Conservation (phyloP, 1,284 basidiomycete species). For the Heliocybe sulcata region DNA sequence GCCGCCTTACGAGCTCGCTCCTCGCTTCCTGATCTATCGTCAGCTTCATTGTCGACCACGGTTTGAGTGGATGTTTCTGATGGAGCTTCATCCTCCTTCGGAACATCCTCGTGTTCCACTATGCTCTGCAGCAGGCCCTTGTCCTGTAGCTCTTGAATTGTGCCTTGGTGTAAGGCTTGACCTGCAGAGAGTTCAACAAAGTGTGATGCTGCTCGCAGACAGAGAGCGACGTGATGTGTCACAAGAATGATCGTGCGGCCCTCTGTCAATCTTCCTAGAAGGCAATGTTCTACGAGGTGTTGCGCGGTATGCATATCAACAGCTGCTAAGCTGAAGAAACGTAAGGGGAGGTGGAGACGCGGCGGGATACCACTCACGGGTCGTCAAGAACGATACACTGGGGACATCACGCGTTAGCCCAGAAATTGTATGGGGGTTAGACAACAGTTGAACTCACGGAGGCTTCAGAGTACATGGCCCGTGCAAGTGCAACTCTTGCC, state of each 20-base stretch:
- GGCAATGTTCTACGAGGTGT: constrained; percentile 59
- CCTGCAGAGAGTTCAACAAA: constrained; percentile 63
- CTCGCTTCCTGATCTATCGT: constrained; percentile 12
- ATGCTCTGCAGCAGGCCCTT: constrained; percentile 44
- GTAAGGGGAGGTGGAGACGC: constrained; percentile 4
- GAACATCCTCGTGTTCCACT: constrained; percentile 38
- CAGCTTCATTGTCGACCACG: constrained; percentile 31
- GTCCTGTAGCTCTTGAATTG: constrained; percentile 47
- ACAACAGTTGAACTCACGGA: constrained; percentile 32
- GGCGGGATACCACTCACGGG: constrained; percentile 36
- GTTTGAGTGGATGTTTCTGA: constrained; percentile 13
- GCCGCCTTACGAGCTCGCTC: constrained; percentile 11
- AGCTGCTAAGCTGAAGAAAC: constrained; percentile 57
- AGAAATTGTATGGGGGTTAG: not conserved
- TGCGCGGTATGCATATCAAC: constrained; percentile 88
- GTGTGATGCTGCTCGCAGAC: constrained; percentile 56
- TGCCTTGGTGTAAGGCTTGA: constrained; percentile 46
- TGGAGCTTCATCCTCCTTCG: constrained; percentile 15
- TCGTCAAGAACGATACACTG: constrained; percentile 83
- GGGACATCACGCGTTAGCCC: constrained; percentile 14
- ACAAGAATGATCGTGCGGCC: constrained; percentile 76
- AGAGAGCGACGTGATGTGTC: constrained; percentile 79
- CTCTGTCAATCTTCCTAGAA: constrained; percentile 54
- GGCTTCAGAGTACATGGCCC: constrained; percentile 59
- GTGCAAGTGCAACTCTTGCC: constrained; percentile 65